A percentile compares a stretch with the other conserved stretches of the same genome.
Evolutionary conservation across 2,329 filamentous ascomycete genomes (phyloP).

Genomic region (Fusarium sacchari): DNA sequence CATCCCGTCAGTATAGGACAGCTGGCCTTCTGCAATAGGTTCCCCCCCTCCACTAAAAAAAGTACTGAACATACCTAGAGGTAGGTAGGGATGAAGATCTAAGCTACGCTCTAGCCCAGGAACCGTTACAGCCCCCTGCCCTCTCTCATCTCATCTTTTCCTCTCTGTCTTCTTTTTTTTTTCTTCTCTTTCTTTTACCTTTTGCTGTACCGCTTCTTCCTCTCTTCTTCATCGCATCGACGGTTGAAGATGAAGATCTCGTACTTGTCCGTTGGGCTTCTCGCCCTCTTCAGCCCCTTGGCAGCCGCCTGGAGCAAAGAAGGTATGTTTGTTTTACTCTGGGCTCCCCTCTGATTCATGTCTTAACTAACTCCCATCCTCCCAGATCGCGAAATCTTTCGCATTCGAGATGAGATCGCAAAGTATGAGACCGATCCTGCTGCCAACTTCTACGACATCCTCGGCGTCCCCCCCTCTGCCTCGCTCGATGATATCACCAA

Average conservation of each 20-base stretch:
- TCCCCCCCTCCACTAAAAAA: conserved; percentile 27
- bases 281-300: conserved; percentile 73
- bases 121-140: conserved; percentile 22
- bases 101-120: conserved; percentile 22
- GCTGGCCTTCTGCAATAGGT: conserved; percentile 36
- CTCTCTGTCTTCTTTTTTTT: not conserved
- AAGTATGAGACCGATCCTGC: conserved; percentile 79
- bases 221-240: conserved; percentile 7
- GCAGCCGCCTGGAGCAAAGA: conserved; percentile 87
- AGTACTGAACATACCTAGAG: not conserved
- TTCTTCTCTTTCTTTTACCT: not conserved
- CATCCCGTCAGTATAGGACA: conserved; percentile 37
- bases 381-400: conserved; percentile 96
- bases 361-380: conserved; percentile 9
- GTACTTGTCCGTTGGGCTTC: conserved; percentile 73
- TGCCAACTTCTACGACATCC: conserved; percentile 93
- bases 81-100: conserved; percentile 25
- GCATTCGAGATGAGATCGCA: conserved; percentile 86
- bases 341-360: not conserved
- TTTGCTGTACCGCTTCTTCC: conserved; percentile 1
- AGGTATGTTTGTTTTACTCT: conserved; percentile 63
- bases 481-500: conserved; percentile 90
- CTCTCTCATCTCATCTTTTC: not conserved
- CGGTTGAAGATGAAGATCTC: conserved; percentile 74
- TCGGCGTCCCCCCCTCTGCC: conserved; percentile 78